A percentile compares a stretch with the other conserved stretches of the same genome.
phyloP scores from a whole-genome alignment of 2,329 filamentous ascomycete species.

The Sordariomycetes sp. region DNA sequence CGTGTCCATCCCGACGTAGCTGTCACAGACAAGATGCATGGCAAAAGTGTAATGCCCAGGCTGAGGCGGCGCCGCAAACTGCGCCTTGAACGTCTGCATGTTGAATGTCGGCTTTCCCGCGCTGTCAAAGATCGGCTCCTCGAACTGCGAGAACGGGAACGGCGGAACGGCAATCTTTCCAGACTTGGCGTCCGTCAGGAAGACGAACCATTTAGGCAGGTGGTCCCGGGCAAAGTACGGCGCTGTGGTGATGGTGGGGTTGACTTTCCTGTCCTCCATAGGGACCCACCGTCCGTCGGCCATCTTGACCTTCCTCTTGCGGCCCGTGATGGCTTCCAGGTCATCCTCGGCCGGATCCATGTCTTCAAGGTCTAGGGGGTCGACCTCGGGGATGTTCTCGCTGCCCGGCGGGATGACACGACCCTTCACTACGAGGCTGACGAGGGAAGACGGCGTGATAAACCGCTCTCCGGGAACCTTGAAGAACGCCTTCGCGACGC shows the following conservation, averaged over 20 bases:
- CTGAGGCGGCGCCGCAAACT: conserved; percentile 90
- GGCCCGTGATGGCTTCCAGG: conserved; percentile 71
- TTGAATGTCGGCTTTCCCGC: conserved; percentile 83
- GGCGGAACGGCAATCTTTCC: conserved; percentile 95
- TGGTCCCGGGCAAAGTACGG: conserved; percentile 86
- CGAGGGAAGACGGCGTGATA: conserved; percentile 84
- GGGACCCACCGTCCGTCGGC: conserved; percentile 44
- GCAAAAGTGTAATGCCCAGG: conserved; percentile 89
- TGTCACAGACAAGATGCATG: conserved; percentile 88
- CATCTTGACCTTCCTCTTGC: conserved; percentile 56
- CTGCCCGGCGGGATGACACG: conserved; percentile 85
- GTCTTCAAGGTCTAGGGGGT: conserved; percentile 76
- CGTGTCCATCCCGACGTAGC: conserved; percentile 87
- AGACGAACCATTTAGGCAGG: conserved; percentile 85
- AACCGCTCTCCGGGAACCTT: conserved; percentile 93
- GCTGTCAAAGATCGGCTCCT: conserved; percentile 74
- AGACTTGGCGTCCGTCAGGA: conserved; percentile 87
- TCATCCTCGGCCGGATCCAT: conserved; percentile 89
- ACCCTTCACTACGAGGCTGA: conserved; percentile 90
- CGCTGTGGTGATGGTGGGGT: conserved; percentile 79
- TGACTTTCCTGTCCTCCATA: conserved; percentile 53
- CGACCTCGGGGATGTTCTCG: conserved; percentile 60
- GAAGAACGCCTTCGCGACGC: conserved; percentile 91
- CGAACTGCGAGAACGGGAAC: conserved; percentile 88
- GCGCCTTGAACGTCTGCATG: conserved; percentile 92